These are phyloP conservation scores for Trichoderma semiorbis DNA, from an alignment of 2,329 filamentous ascomycete genomes.

Conservation along the genomic window DNA sequence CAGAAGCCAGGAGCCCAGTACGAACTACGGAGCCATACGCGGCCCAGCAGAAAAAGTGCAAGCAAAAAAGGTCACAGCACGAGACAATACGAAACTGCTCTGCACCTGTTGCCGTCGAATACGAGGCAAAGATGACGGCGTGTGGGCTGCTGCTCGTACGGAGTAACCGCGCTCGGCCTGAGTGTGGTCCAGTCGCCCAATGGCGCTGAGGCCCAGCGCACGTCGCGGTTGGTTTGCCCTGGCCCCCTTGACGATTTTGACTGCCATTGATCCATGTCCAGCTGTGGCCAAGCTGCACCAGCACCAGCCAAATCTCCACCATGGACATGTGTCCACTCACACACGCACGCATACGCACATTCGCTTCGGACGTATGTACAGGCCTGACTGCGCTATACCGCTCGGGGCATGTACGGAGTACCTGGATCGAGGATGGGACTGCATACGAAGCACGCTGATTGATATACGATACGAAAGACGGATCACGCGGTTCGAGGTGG, in stretches of 20 bases:
- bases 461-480: constrained; percentile 4
- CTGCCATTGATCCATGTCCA: neutral
- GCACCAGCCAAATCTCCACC: neutral
- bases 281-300: neutral
- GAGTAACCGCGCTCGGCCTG: constrained; percentile 2
- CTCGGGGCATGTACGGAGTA: neutral
- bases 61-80: neutral
- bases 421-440: neutral
- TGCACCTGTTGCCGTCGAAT: constrained; percentile 11
- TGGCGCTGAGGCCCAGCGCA: constrained; percentile 7
- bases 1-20: neutral
- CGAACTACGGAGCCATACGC: neutral
- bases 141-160: constrained; percentile 15
- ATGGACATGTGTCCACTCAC: constrained; percentile 7
- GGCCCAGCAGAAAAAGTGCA: neutral
- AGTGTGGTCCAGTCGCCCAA: constrained; percentile 14
- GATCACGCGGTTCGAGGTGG: constrained; percentile 11
- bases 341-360: constrained; percentile 11
- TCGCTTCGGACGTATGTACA: neutral
- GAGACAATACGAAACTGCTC: constrained; percentile 11
- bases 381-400: constrained; percentile 2
- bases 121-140: constrained; percentile 13
- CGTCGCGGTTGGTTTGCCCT: neutral
- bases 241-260: neutral
- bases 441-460: neutral